phyloP scores from a whole-genome alignment of 495 filamentous ascomycete genomes.

The Terfezia boudieri region DNA sequence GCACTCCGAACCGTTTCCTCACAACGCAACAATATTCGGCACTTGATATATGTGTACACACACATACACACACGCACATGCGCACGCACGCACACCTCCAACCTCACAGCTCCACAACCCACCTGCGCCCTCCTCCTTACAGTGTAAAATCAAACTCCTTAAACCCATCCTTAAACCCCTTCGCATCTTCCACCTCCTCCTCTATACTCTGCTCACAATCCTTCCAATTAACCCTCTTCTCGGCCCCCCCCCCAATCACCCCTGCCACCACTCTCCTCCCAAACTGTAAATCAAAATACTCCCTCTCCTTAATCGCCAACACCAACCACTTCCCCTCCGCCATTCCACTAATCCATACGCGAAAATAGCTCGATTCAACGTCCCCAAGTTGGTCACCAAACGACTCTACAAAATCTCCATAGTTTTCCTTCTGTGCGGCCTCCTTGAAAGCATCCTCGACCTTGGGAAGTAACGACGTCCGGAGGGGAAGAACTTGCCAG shows the following conservation, averaged over 20 bases:
- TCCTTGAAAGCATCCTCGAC: slow-evolving; percentile 9
- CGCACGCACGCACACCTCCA: not conserved
- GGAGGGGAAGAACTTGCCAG: slow-evolving; percentile 83
- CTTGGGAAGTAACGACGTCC: slow-evolving; percentile 31
- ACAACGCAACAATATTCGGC: no score
- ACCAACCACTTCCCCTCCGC: slow-evolving; percentile 22
- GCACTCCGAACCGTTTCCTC: no score
- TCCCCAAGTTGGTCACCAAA: slow-evolving; percentile 23
- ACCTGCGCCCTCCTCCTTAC: not conserved
- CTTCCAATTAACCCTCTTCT: slow-evolving; percentile 47
- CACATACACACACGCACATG: no score
- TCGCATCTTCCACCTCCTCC: slow-evolving; percentile 62
- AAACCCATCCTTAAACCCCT: slow-evolving; percentile 63
- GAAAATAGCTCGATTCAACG: slow-evolving; percentile 53
- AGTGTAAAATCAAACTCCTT: slow-evolving; percentile 58
- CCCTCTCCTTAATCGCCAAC: slow-evolving; percentile 24
- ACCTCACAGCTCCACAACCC: not conserved
- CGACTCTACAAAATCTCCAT: slow-evolving; percentile 14
- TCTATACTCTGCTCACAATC: slow-evolving; percentile 53
- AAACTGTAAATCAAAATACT: slow-evolving; percentile 38
- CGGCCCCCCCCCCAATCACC: slow-evolving; percentile 20
- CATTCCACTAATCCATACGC: slow-evolving; percentile 53
- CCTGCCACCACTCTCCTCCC: slow-evolving; percentile 68
- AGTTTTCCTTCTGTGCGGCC: not conserved
- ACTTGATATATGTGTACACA: no score